Base-by-base conservation (phyloP, 2,329 filamentous ascomycete species). In the Pseudogymnoascus sp. region DNA sequence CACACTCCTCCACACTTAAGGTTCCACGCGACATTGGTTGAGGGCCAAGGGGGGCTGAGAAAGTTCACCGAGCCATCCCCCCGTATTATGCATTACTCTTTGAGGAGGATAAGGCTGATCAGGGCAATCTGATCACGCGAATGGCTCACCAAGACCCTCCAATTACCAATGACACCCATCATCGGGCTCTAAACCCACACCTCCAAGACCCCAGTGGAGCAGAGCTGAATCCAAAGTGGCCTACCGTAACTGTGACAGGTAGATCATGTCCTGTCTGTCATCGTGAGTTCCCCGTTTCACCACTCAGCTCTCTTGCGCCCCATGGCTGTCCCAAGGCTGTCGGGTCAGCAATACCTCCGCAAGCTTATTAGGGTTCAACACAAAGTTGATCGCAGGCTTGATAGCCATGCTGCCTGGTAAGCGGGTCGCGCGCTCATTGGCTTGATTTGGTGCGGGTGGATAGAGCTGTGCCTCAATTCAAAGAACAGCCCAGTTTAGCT, bases 331-430 rank as follows among this genome's bases (percentile, higher is more conserved):
- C 43, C 43, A 30, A 16, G 4, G 14, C 25, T 30, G 8, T 50
- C 25, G 43, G 43, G 43, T 50, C n/a, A 50, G 43, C 43, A 50
- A 50, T 50, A 22, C 43, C 43, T 30, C 43, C 43, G 43, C 14
- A 18, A 50, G 22, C 43, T 18, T n/a, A n/a, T n/a, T n/a, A n/a
- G 41, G 22, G 41, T 50, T 4, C 14, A 16, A 5, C 14, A 50
- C 22, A 50, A 50, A 14, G 22, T 50, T 50, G 25, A 28, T 50
- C 43, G 14, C 7, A 50, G 43, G 43, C 25, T 22, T n/a, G 43
- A 50, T 50, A 22, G 30, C 3, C 43, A 28, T 50, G 22, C 1
- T 50, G 43, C 25, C 25, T 50, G 22, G 22, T 11, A 9, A 16
- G n/a, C 14, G 43, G 43, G 43, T 50, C 41, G 41, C 43, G 14